Conservation (phyloP, 257 asterid genomes). For the Primulina huaijiensis region DNA sequence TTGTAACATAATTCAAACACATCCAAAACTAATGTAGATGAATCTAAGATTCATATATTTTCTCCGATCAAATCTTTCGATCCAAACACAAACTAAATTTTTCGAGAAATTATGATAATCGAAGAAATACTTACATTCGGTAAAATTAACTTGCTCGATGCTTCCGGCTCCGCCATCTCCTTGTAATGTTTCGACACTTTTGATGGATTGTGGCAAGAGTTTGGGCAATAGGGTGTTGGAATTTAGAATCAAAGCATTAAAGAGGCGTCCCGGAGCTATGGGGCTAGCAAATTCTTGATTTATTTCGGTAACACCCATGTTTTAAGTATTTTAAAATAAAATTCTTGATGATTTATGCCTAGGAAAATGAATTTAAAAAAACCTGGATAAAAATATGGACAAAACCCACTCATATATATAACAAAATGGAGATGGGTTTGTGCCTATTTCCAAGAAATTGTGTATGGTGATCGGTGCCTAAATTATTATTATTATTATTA, state of each 20-base stretch:
- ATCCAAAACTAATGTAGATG: too few species aligned
- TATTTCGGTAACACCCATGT: slow-evolving; percentile 23
- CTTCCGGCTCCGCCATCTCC: slow-evolving; percentile 27
- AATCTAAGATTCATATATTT: too few species aligned
- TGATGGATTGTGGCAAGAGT: slow-evolving; percentile 24
- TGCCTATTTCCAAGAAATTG: not conserved
- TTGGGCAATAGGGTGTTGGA: slow-evolving; percentile 24
- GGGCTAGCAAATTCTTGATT: slow-evolving; percentile 21
- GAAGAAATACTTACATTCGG: slow-evolving; percentile 13
- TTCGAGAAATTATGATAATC: too few species aligned
- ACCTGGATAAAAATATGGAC: not conserved
- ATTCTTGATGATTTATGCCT: too few species aligned
- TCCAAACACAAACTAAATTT: too few species aligned
- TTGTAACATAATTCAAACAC: too few species aligned
- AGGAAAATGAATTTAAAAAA: too few species aligned
- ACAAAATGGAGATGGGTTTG: too few species aligned
- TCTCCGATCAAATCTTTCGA: too few species aligned
- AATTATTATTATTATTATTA: too few species aligned
- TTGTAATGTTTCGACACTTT: slow-evolving; percentile 19
- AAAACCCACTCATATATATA: not conserved
- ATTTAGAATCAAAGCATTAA: slow-evolving; percentile 32
- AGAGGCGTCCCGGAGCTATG: slow-evolving; percentile 18
- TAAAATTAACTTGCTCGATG: slow-evolving; percentile 25
- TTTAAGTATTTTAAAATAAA: too few species aligned
- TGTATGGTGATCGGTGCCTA: too few species aligned